Conservation (phyloP, 192 early-diverging fungal species). For the Nowakowskiella sp. region DNA sequence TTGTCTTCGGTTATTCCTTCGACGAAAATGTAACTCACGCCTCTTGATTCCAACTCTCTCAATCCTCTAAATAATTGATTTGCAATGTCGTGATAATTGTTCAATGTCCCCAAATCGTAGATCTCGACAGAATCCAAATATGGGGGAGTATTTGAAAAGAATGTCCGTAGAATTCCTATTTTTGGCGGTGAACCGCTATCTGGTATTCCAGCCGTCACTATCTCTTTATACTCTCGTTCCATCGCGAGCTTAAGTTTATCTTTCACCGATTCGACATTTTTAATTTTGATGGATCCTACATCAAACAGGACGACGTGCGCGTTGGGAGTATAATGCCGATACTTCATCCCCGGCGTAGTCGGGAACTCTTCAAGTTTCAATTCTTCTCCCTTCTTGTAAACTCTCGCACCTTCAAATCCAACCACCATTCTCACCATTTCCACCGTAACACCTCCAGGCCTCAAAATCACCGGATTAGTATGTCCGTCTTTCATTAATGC, state of each 20-base stretch:
- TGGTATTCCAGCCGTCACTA: too few relatives aligned
- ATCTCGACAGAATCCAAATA: too few relatives aligned
- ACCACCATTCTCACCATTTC: constrained; percentile 58
- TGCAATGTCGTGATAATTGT: constrained; percentile 57
- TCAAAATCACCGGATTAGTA: constrained; percentile 82
- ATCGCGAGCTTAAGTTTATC: too few relatives aligned
- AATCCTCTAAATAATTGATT: constrained; percentile 71
- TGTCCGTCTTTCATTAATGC: constrained; percentile 48
- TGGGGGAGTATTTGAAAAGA: too few relatives aligned
- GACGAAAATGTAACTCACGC: constrained; percentile 72
- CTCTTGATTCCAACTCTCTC: constrained; percentile 62
- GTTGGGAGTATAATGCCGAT: constrained; percentile 92
- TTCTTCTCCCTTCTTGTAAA: constrained; percentile 77
- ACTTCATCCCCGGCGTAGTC: constrained; percentile 99
- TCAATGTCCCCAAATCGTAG: constrained; percentile 44
- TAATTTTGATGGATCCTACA: neutral
- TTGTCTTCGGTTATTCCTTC: constrained; percentile 79
- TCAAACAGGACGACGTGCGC: constrained; percentile 76
- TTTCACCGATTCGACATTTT: too few relatives aligned
- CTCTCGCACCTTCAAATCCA: constrained; percentile 59
- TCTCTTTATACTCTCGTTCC: too few relatives aligned
- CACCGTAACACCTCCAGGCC: constrained; percentile 86
- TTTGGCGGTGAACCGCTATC: too few relatives aligned
- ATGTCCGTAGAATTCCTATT: constrained; percentile 33
- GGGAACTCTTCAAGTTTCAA: constrained; percentile 64